Conservation (phyloP, 2,329 filamentous ascomycete species). For the Alternaria arbusti region DNA sequence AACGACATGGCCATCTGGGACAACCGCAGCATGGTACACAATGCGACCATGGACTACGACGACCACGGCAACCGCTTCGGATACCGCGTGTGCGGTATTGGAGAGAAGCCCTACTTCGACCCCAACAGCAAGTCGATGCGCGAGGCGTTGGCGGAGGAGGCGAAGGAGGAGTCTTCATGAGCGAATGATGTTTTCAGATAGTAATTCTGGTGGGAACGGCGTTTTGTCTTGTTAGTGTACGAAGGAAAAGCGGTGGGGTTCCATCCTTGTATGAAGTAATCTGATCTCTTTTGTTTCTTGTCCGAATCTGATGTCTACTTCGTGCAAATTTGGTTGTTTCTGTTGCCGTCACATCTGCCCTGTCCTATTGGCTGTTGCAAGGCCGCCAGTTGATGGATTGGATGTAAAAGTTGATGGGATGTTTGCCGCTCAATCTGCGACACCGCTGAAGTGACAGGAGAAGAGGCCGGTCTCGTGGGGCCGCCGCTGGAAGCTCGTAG, state of each 20-base stretch:
- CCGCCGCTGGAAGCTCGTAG: background rate
- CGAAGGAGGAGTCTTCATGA: slow-evolving; percentile 1
- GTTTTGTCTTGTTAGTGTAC: background rate
- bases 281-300: background rate
- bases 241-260: background rate
- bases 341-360: background rate
- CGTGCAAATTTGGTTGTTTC: background rate
- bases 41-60: slow-evolving; percentile 66
- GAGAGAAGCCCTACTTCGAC: slow-evolving; percentile 63
- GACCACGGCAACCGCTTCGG: slow-evolving; percentile 59
- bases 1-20: slow-evolving; percentile 64
- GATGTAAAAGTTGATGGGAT: background rate
- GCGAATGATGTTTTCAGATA: background rate
- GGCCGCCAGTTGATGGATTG: background rate
- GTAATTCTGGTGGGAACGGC: background rate
- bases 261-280: background rate
- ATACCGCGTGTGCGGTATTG: slow-evolving; percentile 61
- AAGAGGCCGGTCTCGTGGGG: background rate
- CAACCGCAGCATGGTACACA: slow-evolving; percentile 63
- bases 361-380: background rate
- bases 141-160: slow-evolving; percentile 42
- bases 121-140: slow-evolving; percentile 56
- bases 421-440: background rate
- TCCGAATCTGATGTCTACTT: background rate
- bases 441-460: background rate